Base-by-base conservation (phyloP, 1,284 basidiomycete species). In the Sporisorium graminicola region DNA sequence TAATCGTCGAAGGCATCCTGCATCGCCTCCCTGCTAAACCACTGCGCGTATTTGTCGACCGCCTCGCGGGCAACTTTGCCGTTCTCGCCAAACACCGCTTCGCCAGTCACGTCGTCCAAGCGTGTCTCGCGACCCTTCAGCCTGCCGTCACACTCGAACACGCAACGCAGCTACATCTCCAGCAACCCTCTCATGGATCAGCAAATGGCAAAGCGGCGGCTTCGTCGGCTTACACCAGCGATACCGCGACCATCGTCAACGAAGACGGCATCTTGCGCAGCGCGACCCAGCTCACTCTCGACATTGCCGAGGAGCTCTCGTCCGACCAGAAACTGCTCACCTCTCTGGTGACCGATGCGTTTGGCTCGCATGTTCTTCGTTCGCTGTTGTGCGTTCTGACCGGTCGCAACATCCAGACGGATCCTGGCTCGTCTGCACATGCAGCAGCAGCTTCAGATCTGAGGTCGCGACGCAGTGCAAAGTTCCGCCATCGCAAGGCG, bases 31-130 rank as follows among this genome's bases (percentile, higher is more conserved):
- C 73, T 20, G 70, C 60, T 12, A 80, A 79, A 29, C 77, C 79
- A n/a, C 46, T 81, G 26, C 69, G 84, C 14, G 75, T 85, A 5
- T 74, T 85, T 26, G 65, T 82, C n/a, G 84, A 85, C 43, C 60
- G 81, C n/a, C 61, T 85, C 29, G 64, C 75, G 1, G 82, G 82
- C 35, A 80, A 74, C 61, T 78, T 77, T 46, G 51, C 61, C 13
- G 62, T 56, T 6, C 68, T 85, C 9, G 65, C 81, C 22, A 65
- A 62, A 14, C 84, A 85, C 53, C 65, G 84, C n/a, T 85, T 81
- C 46, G 84, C 80, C 27, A 83, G 81, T 3, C 84, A 85, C 69
- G 82, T 85, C 22, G 61, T 79, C 4, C 77, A 83, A 33, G 59
- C 79, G 5, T 65, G 68, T 37, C 75, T 83, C 18, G 44, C 54